Conservation (phyloP, 2,329 filamentous ascomycete genomes). For the Mariannaea elegans region DNA sequence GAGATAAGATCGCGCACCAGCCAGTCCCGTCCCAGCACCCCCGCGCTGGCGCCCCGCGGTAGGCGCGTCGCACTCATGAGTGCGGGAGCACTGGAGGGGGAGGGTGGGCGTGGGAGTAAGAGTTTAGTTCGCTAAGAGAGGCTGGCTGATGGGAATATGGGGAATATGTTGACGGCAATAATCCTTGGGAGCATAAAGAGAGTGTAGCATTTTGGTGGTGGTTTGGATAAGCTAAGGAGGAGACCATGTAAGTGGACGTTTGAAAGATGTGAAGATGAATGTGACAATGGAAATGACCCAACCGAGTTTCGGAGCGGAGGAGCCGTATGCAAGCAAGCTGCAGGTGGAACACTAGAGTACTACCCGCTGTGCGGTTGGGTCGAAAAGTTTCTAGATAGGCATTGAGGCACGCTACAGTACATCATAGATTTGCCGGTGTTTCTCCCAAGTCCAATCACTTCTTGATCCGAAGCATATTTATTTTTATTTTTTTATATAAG, state of each 20-base stretch:
- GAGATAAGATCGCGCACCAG: constrained; percentile 21
- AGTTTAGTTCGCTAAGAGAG: constrained; percentile 2
- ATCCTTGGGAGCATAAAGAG: background rate
- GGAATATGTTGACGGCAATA: constrained; percentile 12
- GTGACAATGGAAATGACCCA: constrained; percentile 16
- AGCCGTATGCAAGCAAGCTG: constrained; percentile 13
- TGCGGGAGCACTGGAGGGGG: background rate
- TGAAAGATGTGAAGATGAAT: constrained; percentile 21
- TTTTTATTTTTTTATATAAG: background rate
- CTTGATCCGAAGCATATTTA: no score
- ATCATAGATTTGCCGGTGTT: no score
- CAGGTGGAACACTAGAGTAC: background rate
- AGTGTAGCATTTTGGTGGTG: background rate
- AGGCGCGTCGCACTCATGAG: constrained; percentile 2
- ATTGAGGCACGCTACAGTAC: background rate
- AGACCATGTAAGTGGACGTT: background rate
- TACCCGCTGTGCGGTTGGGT: background rate
- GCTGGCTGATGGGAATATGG: constrained; percentile 17
- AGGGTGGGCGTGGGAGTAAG: constrained; percentile 7
- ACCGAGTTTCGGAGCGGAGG: constrained; percentile 18
- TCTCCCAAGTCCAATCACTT: no score
- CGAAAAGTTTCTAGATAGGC: background rate
- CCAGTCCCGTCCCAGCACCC: constrained; percentile 16
- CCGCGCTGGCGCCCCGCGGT: constrained; percentile 23
- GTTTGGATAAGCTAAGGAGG: background rate